A percentile compares a stretch with the other conserved stretches of the same genome.
phyloP scores from a whole-genome alignment of 2,329 filamentous ascomycete species.

The Akanthomyces lecanii region DNA sequence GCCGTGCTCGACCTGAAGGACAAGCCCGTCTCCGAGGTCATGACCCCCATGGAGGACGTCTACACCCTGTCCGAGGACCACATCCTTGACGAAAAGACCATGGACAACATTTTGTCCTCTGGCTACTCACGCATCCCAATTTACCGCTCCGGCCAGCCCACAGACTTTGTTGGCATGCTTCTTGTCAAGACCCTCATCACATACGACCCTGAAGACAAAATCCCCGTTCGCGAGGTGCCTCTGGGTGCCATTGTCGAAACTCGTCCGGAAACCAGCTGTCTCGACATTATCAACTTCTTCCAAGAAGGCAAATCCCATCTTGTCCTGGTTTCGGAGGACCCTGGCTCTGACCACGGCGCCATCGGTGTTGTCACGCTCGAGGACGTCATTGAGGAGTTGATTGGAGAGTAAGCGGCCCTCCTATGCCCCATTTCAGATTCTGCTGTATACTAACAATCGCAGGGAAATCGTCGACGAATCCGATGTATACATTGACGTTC shows the following conservation, averaged over 20 bases:
- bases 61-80: constrained; percentile 97
- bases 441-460: constrained; percentile 21
- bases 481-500: constrained; percentile 95
- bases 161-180: constrained; percentile 95
- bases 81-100: constrained; percentile 85
- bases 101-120: constrained; percentile 87
- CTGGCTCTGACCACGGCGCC: constrained; percentile 86
- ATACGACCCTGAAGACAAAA: constrained; percentile 91
- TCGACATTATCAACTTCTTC: constrained; percentile 99
- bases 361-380: constrained; percentile 93
- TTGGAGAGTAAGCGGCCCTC: constrained; percentile 73
- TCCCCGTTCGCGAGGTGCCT: constrained; percentile 82
- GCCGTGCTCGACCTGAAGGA: constrained; percentile 95
- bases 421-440: constrained; percentile 1
- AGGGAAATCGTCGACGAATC: constrained; percentile 99
- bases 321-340: constrained; percentile 87
- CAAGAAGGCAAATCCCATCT: constrained; percentile 99
- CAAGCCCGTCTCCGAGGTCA: constrained; percentile 90
- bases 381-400: constrained; percentile 97
- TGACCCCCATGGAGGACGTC: constrained; percentile 98
- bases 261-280: constrained; percentile 86
- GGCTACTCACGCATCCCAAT: constrained; percentile 97
- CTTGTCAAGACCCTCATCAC: constrained; percentile 98
- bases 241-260: constrained; percentile 94
- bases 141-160: constrained; percentile 74